Base-by-base conservation (phyloP, 2,329 filamentous ascomycete genomes). In the Penicillium sp. region DNA sequence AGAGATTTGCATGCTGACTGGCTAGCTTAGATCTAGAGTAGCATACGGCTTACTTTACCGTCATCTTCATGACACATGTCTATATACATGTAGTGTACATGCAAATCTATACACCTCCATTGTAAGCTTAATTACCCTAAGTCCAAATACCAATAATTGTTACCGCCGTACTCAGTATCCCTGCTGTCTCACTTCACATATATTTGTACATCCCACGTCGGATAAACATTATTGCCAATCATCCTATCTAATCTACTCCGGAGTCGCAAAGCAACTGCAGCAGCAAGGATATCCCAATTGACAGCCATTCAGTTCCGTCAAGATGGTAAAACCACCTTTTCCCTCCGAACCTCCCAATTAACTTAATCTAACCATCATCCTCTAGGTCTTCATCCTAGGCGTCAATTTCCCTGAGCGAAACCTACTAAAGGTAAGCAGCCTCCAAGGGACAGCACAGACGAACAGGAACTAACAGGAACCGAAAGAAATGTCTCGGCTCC, bases 341-440 rank as follows among this genome's bases (percentile, higher is more conserved):
- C 21, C 49, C 2, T 14, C 2, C 2, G 4, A 5, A 19, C 1
- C 13, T 39, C 19, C 21, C 31, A 37, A 7, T 35, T 1, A 27
- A 21, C 9, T 22, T 9, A 19, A 24, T 3, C 29, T 27, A 42
- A n/a, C 37, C 42, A 13, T 19, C 3, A 10, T 13, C 10, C 10
- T 22, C 3, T 42, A 91, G 90, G 89, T 93, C 70, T 90, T 95
- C 81, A 88, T 98, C 70, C 83, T 93, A 71, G 90, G 91, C 69
- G 82, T 90, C 80, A 93, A 90, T 80, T 97, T 98, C 81, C 80
- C 85, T 67, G 93, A 96, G 79, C 79, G 81, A 69, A 88, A 88
- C 76, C 85, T 97, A 71, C 88, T 98, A 74, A 89, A 90, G 82
- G 91, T 91, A 86, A 74, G 78, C 55, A 61, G 44, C 55, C 57